A percentile compares a stretch with the other conserved stretches of the same genome.
phyloP scores from a whole-genome alignment of 2,329 filamentous ascomycete genomes.

The Scedosporium minutisporum region DNA sequence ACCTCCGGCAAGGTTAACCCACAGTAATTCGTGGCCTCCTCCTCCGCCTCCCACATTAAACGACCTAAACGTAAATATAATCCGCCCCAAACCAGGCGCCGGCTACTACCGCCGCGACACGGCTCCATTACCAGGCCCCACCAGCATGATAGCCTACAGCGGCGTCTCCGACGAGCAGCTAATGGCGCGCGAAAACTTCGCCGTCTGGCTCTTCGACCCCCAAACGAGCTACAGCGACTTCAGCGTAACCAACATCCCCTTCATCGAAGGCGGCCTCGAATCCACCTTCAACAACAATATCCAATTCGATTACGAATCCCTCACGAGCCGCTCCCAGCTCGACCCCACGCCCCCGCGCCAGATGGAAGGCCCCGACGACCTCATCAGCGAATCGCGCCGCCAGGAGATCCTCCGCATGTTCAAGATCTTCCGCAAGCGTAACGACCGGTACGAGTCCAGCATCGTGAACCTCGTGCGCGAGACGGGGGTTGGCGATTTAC shows the following conservation, averaged over 20 bases:
- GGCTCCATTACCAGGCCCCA: constrained; percentile 10
- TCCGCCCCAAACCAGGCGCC: constrained; percentile 24
- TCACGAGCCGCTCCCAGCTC: constrained; percentile 36
- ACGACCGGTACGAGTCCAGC: constrained; percentile 22
- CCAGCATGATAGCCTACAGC: constrained; percentile 7
- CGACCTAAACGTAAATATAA: constrained; percentile 22
- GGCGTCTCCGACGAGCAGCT: constrained; percentile 21
- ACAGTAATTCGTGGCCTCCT: constrained; percentile 14
- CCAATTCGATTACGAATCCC: constrained; percentile 40
- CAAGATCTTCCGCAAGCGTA: constrained; percentile 31
- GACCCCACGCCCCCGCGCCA: constrained; percentile 32
- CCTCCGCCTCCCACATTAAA: constrained; percentile 23
- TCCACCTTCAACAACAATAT: constrained; percentile 42
- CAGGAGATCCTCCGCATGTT: constrained; percentile 35
- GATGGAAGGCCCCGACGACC: constrained; percentile 30
- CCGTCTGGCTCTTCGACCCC: constrained; percentile 41
- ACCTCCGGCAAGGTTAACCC: constrained; percentile 6
- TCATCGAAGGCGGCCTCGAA: constrained; percentile 39
- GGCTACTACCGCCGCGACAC: constrained; percentile 24
- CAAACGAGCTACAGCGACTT: constrained; percentile 32
- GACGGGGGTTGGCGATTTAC: constrained; percentile 28
- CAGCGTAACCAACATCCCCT: constrained; percentile 32
- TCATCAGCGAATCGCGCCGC: constrained; percentile 33
- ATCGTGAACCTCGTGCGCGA: constrained; percentile 26
- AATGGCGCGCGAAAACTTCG: constrained; percentile 33